Percentiles rank a stretch among this genome's conserved stretches.
These are phyloP conservation scores for Pseudocercospora macadamiae DNA, from an alignment of 2,329 filamentous ascomycete species.

Conservation along the genomic window DNA sequence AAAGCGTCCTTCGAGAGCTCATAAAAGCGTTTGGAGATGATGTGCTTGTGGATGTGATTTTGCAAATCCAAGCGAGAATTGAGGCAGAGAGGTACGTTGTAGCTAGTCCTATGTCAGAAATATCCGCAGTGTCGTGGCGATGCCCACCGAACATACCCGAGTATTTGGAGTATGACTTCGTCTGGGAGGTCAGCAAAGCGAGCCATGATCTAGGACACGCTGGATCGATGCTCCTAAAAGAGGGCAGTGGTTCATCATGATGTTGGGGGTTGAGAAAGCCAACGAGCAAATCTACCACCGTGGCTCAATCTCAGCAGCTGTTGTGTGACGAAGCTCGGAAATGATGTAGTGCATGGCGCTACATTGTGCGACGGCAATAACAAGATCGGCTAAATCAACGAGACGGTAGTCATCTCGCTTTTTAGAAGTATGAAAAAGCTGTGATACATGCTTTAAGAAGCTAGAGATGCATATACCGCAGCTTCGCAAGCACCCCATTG, in stretches of 20 bases:
- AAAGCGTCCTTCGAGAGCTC: not conserved
- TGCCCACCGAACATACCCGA: not conserved
- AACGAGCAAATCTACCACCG: too few relatives aligned
- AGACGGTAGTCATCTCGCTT: too few relatives aligned
- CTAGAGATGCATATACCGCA: constrained; percentile 28
- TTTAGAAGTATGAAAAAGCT: too few relatives aligned
- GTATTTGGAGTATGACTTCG: not conserved
- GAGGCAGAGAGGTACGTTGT: not conserved
- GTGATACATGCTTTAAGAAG: not conserved
- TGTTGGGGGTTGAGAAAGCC: too few relatives aligned
- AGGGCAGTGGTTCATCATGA: too few relatives aligned
- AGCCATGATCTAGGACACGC: not conserved
- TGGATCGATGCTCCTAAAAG: too few relatives aligned
- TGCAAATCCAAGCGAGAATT: not conserved
- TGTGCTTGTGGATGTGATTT: not conserved
- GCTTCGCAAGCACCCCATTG: constrained; percentile 39
- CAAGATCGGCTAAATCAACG: too few relatives aligned
- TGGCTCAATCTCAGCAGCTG: not conserved
- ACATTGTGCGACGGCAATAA: not conserved
- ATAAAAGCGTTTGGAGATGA: not conserved
- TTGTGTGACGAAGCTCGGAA: not conserved
- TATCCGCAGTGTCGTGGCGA: too few relatives aligned
- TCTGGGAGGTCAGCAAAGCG: not conserved
- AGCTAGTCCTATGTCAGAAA: too few relatives aligned
- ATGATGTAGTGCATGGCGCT: not conserved